These are phyloP conservation scores for Eimeria acervulina DNA, from an alignment of 169 alveolate genomes.

Conservation along the genomic window DNA sequence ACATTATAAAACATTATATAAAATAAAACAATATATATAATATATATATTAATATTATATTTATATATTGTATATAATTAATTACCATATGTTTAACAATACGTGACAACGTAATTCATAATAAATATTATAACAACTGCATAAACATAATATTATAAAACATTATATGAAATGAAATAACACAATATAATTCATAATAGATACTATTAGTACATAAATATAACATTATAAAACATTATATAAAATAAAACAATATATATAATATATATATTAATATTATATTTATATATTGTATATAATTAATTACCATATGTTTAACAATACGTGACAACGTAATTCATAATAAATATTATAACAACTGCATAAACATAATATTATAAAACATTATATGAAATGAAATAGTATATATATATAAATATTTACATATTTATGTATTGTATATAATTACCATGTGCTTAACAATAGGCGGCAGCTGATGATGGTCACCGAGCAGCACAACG, in stretches of 20 bases:
- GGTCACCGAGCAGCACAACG: slow-evolving; percentile 96
- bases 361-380: neutral
- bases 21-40: neutral
- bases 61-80: neutral
- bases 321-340: neutral
- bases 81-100: neutral
- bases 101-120: neutral
- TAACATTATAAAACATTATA: neutral
- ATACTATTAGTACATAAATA: neutral
- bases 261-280: too few relatives aligned
- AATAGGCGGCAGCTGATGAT: slow-evolving; percentile 96
- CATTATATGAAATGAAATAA: neutral
- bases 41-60: too few relatives aligned
- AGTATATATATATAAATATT: too few relatives aligned
- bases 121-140: neutral
- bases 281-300: too few relatives aligned
- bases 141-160: neutral
- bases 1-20: neutral
- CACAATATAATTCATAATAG: neutral
- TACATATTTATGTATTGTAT: too few relatives aligned
- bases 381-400: neutral
- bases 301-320: neutral
- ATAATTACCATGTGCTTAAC: slow-evolving; percentile 93
- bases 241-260: neutral
- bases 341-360: too few relatives aligned